Base-by-base conservation (phyloP, 2,329 filamentous ascomycete species). In the Chrysosphaeria jannelii region DNA sequence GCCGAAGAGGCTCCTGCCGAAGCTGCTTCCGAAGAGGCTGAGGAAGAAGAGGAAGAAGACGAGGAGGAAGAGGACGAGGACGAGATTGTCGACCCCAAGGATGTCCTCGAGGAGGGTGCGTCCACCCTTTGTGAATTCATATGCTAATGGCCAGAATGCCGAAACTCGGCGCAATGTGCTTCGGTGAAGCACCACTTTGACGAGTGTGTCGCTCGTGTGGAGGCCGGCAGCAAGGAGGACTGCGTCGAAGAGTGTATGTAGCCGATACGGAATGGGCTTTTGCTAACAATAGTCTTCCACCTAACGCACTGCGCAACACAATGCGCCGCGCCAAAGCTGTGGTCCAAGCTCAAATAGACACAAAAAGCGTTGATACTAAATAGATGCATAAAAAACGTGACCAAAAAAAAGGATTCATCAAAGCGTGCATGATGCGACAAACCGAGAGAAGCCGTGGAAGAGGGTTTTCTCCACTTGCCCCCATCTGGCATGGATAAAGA, bases 221-320 rank as follows among this genome's bases (percentile, higher is more conserved):
- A 76, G 40, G 61, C 69, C 36, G 59, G 68, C 33, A 64, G 69
- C 37, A 65, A 72, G 40, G 85, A 97, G 61, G 79, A 93, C 55
- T 97, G 85, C 41, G 76, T 93, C 35, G 85, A 97, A 58, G 85
- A 97, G 58, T 97, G 85, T 93, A 70, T 50, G 79, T 37, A 3
- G 8, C 9, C 5, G 13, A 10, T 13, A 2, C 16, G n/a, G n/a
- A n/a, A n/a, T n/a, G n/a, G n/a, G n/a, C n/a, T 4, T 8, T 4
- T 14, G 18, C 30, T 29, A 18, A 34, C 22, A 12, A 5, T 22
- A 91, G 81, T 91, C 59, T 97, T 97, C 71, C 81, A 97, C 52
- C 74, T 97, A 39, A 68, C 74, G 39, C 85, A 93, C 60, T 97
- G 85, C 56, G 76, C 81, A 33, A 74, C 63, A 39, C 55, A 69